Evolutionary conservation across 2,329 filamentous ascomycete genomes (phyloP), one percentile per base, ranked within the genome.

Genomic region (Epichloe hybrida): DNA sequence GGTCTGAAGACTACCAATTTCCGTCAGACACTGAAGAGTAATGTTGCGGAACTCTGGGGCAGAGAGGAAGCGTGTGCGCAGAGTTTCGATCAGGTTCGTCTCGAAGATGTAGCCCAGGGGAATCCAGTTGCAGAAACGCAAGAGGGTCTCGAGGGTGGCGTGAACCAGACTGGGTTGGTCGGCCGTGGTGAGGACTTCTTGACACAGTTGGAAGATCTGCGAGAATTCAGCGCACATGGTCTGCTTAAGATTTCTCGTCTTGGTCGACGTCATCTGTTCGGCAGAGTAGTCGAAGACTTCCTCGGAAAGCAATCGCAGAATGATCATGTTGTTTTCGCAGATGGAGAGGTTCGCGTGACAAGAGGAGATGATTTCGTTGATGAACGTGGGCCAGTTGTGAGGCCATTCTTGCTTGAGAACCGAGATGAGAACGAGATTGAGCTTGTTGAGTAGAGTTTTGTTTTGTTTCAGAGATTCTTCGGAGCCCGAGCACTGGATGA

Each of bases 321-420:
- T 97, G 57, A 88, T 89, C 93, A 98, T 98, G 76, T 98, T 98
- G 75, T 98, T 98, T 73, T 98, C 93, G 79, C 94, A 98, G 61
- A 98, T 94, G 38, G 91, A 93, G 50, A 98, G 75, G 69, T 86
- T 96, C 59, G 88, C 91, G 66, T 95, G 90, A 71, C 90, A 97
- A 51, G 93, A 91, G 21, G 88, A 86, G 61, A 98, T 89, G 69
- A 98, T 98, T 74, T 98, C 93, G 75, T 97, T 97, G 78, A 98
- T 97, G 70, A 98, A 98, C 20, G 89, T 95, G 11, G 94, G 93
- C 93, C 94, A 98, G 75, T 98, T 95, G 72, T 97, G 91, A 52
- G 93, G 93, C 93, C 93, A 98, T 71, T 98, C 93, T 72, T 98
- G 93, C 77, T 98, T 98, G 64, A 98, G 75, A 56, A 98, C 91